Percentiles rank a stretch among this genome's conserved stretches.
Conservation (phyloP, 2,329 filamentous ascomycete genomes). For the Thyridium curvatum region DNA sequence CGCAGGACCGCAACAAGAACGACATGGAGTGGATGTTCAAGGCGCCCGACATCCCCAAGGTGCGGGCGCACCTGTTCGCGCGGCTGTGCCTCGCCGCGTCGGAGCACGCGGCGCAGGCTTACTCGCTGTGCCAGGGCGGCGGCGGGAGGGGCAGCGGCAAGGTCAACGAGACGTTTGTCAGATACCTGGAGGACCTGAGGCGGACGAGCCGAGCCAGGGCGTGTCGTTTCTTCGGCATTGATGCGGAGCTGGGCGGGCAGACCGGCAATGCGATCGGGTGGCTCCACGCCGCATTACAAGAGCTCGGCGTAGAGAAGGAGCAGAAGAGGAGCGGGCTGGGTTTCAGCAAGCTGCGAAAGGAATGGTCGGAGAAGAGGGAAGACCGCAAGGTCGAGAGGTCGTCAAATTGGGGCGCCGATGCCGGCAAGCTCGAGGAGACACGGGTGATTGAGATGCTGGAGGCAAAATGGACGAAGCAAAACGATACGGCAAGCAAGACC, state of each 20-base stretch:
- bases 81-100: constrained; percentile 80
- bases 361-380: constrained; percentile 70
- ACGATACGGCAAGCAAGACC: constrained; percentile 68
- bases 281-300: constrained; percentile 69
- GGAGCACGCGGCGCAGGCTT: constrained; percentile 76
- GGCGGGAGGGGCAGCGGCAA: constrained; percentile 34
- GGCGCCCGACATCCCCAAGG: constrained; percentile 79
- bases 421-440: constrained; percentile 76
- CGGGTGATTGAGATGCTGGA: constrained; percentile 83
- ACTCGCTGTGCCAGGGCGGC: constrained; percentile 38
- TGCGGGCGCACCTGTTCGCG: constrained; percentile 82
- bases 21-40: constrained; percentile 97
- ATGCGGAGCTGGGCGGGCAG: constrained; percentile 76
- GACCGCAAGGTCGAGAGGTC: constrained; percentile 73
- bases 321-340: constrained; percentile 32
- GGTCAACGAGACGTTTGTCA: constrained; percentile 58
- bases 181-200: constrained; percentile 70
- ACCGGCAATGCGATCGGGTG: constrained; percentile 83
- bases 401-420: constrained; percentile 71
- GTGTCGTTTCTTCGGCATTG: constrained; percentile 84
- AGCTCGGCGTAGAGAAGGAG: constrained; percentile 59
- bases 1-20: constrained; percentile 73
- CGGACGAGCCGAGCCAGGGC: constrained; percentile 75
- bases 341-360: constrained; percentile 63
- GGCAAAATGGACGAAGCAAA: constrained; percentile 85